Conservation (phyloP, 148 eudicot species). For the Chenopodium quinoa region DNA sequence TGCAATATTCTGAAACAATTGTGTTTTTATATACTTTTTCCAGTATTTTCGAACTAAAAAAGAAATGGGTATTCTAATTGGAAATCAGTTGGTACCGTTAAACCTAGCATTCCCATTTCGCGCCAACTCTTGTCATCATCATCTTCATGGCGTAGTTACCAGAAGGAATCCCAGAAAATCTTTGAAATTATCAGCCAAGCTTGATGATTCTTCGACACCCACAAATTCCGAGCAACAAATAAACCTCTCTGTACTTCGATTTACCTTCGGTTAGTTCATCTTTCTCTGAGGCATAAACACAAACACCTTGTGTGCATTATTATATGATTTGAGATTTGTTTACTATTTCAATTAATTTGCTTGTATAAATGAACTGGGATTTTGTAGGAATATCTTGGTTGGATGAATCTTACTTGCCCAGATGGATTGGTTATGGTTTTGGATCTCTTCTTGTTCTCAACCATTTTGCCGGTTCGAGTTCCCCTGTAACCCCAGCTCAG, state of each 20-base stretch:
- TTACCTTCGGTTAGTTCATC: slow-evolving; percentile 58
- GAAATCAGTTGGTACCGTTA: slow-evolving; percentile 31
- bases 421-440: slow-evolving; percentile 88
- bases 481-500: slow-evolving; percentile 65
- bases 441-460: slow-evolving; percentile 72
- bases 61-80: slow-evolving; percentile 25
- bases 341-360: neutral
- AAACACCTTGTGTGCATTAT: slow-evolving; percentile 35
- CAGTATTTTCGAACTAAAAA: neutral
- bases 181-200: slow-evolving; percentile 27
- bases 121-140: slow-evolving; percentile 18
- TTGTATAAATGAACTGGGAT: neutral
- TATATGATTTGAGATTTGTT: neutral
- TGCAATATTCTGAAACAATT: no score
- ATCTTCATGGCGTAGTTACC: neutral
- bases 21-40: neutral
- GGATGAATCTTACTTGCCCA: slow-evolving; percentile 94
- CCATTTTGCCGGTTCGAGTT: slow-evolving; percentile 67
- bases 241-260: slow-evolving; percentile 85
- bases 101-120: slow-evolving; percentile 18
- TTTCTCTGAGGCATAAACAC: slow-evolving; percentile 26
- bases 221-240: slow-evolving; percentile 50
- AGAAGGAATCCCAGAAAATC: slow-evolving; percentile 16
- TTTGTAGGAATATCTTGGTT: slow-evolving; percentile 75
- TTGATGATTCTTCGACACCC: slow-evolving; percentile 33